Conservation (phyloP, 75 land plant species). For the Pinus tabuliformis region DNA sequence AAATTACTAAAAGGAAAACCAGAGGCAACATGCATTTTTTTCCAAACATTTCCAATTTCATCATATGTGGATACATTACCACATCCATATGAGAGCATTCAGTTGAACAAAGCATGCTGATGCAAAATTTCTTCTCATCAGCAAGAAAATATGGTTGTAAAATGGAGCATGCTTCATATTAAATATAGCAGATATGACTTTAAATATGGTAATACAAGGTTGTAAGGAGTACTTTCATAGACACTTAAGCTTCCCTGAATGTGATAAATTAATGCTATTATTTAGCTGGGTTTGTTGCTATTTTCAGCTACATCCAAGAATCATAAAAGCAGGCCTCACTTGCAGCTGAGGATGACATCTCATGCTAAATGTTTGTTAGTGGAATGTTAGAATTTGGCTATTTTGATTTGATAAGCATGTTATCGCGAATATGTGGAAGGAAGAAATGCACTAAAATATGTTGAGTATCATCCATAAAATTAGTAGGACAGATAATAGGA, state of each 20-base stretch:
- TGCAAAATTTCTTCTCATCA: neutral
- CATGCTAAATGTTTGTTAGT: neutral
- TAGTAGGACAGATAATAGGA: too few relatives aligned
- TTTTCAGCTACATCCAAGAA: neutral
- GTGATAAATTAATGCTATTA: neutral
- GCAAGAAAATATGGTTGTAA: neutral
- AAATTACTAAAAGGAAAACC: neutral
- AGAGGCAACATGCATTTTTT: neutral
- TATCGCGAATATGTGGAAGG: neutral
- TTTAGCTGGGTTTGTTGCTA: neutral
- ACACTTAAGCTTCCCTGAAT: neutral
- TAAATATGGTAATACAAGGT: neutral
- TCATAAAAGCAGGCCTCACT: neutral
- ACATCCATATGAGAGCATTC: neutral
- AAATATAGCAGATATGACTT: neutral
- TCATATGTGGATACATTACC: neutral
- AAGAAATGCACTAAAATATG: too few relatives aligned
- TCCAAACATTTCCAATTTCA: neutral
- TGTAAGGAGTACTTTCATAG: neutral
- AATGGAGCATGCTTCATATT: neutral
- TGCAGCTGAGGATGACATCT: neutral
- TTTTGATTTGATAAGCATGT: neutral
- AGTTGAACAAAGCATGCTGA: neutral
- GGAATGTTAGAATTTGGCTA: neutral
- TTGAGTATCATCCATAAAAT: too few relatives aligned